Evolutionary conservation across 768 basidiomycete species (phyloP), one percentile per base, ranked within the genome.

Genomic region (Kwoniella europaea): DNA sequence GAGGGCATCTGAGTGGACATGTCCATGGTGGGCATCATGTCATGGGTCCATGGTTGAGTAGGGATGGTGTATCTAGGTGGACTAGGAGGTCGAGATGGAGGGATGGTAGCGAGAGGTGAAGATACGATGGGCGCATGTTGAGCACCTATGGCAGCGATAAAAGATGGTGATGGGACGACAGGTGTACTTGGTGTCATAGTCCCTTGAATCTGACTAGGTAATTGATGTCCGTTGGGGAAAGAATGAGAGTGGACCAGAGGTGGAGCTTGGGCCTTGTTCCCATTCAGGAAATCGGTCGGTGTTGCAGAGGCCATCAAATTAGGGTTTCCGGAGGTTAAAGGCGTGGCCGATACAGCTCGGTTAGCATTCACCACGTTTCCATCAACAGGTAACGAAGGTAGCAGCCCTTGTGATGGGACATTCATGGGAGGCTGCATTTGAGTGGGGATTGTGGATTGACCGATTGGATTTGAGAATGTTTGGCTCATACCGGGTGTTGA

Each of bases 201-300:
- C 35, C 68, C 63, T 62, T 79, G 74, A 35, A 78, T 58, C 63
- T 82, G 78, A 66, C 75, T 76, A 5, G 80, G 83, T 0, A 80
- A 65, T 55, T 82, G 78, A 66, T 81, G 79, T 9, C 78, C 80
- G 29, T 81, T 81, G 3, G 84, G 84, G 71, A 79, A 84, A 9
- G 83, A 84, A 63, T 84, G 84, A 3, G 82, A 80, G 69, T 83
- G 82, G 4, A 82, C 68, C 24, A 84, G 65, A 27, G 80, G 76
- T 3, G 82, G 82, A 27, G 82, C 74, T 27, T 63, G 67, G 3
- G 24, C 57, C 29, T 67, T 56, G 50, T 73, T 71, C 46, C 68
- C 46, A 12, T 54, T 68, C 18, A 42, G 54, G 29, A 43, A 20
- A 22, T 44, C 41, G 20, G 43, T 10, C 10, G 52, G n/a, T 24